Base-by-base conservation (phyloP, 2,329 filamentous ascomycete genomes). In the Colletotrichum incanum region DNA sequence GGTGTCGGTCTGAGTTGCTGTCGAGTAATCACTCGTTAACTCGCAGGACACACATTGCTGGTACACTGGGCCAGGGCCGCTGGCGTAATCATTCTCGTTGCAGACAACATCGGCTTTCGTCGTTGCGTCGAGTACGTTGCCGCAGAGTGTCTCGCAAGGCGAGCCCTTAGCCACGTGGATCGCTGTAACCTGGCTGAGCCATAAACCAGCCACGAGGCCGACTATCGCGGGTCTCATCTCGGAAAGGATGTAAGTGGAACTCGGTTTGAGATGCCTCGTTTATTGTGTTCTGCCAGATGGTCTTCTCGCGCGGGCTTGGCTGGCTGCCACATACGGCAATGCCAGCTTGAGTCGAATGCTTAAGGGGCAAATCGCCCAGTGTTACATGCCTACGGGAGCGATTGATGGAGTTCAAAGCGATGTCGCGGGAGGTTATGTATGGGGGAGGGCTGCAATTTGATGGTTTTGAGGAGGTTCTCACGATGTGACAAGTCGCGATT, bases 1-100 rank as follows among this genome's bases (percentile, higher is more conserved):
- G 14, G 87, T 79, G 75, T 92, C 90, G 1, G 89, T 87, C 67
- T 85, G 75, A 18, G 83, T 84, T 23, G 81, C 77, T 7, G 76
- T 80, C 1, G 80, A 76, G 75, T 86, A 90, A 5, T 80, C 79
- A 79, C 90, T 92, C 1, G 76, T 78, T 37, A 86, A 76, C 75
- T 91, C 84, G 78, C 89, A 91, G 47, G 82, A 77, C 55, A 90
- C 77, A 75, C 89, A 91, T 26, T 81, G 80, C 75, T 87, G 78
- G 74, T 86, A 89, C 50, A 90, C 83, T n/a, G 82, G 80, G 8
- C 88, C 88, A 5, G 83, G 78, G 9, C 78, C 80, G 41, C 70
- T 39, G 1, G 74, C 76, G 73, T 87, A 88, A 26, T 77, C 77
- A 54, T 74, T 74, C 43, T 86, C 82, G 3, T 80, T 75, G 79